These are phyloP conservation scores for Entonaema liquescens DNA, from an alignment of 495 filamentous ascomycete genomes.

Conservation along the genomic window DNA sequence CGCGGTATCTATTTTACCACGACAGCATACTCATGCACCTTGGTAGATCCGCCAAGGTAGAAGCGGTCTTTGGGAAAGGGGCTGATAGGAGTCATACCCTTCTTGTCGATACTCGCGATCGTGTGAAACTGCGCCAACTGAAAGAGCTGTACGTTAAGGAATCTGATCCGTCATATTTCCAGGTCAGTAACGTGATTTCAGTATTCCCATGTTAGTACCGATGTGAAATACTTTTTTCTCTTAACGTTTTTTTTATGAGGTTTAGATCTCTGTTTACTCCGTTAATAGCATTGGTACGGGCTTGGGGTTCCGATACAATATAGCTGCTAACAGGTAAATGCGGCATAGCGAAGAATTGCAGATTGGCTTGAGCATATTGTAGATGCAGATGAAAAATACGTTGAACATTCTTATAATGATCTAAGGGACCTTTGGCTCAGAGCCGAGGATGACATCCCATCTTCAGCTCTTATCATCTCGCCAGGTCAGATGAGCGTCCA, in stretches of 20 bases:
- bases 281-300: too few relatives aligned
- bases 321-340: neutral
- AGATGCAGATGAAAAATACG: constrained; percentile 13
- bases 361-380: constrained; percentile 27
- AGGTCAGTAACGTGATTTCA: constrained; percentile 26
- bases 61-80: constrained; percentile 33
- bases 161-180: constrained; percentile 28
- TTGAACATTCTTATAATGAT: constrained; percentile 22
- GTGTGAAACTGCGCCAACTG: constrained; percentile 21
- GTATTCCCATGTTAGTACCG: neutral
- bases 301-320: neutral
- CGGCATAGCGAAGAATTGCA: constrained; percentile 22
- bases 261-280: neutral
- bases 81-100: constrained; percentile 31
- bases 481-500: constrained; percentile 7
- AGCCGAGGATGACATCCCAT: constrained; percentile 27
- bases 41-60: constrained; percentile 34
- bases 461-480: constrained; percentile 17
- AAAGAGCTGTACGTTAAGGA: constrained; percentile 33
- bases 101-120: constrained; percentile 25
- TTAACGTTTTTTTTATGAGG: too few relatives aligned
- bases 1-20: constrained; percentile 35
- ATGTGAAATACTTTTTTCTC: too few relatives aligned
- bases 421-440: constrained; percentile 32
- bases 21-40: constrained; percentile 42